Evolutionary conservation across 2,329 filamentous ascomycete genomes (phyloP), one percentile per base, ranked within the genome.

Genomic region (Dothistroma septosporum): DNA sequence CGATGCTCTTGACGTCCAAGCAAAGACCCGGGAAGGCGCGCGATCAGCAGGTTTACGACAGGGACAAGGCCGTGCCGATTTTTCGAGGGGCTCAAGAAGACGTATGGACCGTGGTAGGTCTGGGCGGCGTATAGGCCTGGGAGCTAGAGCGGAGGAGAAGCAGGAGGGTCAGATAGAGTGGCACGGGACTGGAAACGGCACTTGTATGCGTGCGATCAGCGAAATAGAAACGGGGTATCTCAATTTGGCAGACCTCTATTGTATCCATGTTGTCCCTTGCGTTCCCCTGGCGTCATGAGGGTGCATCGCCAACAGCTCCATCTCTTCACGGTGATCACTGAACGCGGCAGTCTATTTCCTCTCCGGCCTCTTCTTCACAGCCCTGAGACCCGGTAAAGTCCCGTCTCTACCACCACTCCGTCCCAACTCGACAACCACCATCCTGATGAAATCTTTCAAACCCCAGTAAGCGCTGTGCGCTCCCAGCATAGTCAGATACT

Each of bases 401-500:
- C 83, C 82, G 12, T 83, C 79, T 66, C 83, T 86, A 0, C 93
- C 92, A 5, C 85, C 83, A 66, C 81, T 81, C 64, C 93, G 81
- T 2, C 92, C 92, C 67, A 95, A 87, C 76, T 99, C 94, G 33
- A 93, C 81, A 48, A 95, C 95, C 54, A 97, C 77, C 80, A 97
- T 87, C 49, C 92, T 81, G n/a, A 96, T 87, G 73, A 99, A 92
- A 73, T 97, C 94, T 31, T 81, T 84, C 69, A 89, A 87, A 1
- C 86, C 83, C 94, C 94, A 99, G 75, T 99, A 99, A 73, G 90
- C 93, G 59, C 90, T 92, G 75, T 99, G 94, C 9, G 94, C 94
- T 60, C 91, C 90, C 58, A 99, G 78, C 94, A 99, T 99, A 67
- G 96, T 97, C 37, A 97, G 77, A 73, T 99, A 99, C 76, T 97